phyloP scores from a whole-genome alignment of 768 basidiomycete genomes.

The Roridomyces roridus region DNA sequence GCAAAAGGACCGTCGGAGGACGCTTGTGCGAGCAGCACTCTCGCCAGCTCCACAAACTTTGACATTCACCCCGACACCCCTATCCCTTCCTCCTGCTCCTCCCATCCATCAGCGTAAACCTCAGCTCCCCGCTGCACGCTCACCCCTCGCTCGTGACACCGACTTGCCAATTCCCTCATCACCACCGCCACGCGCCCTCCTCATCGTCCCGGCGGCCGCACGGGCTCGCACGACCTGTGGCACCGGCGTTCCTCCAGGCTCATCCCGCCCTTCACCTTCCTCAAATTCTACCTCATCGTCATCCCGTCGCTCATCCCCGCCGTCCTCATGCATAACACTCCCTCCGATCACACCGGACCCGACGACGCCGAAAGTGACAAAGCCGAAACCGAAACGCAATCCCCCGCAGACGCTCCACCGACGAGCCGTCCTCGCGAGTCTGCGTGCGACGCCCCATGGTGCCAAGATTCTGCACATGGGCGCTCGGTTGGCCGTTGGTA shows the following conservation, averaged over 20 bases:
- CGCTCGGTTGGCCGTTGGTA: constrained; percentile 63
- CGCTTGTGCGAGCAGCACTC: constrained; percentile 31
- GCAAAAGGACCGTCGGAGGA: constrained; percentile 50
- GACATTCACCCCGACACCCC: constrained; percentile 31
- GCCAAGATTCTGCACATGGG: constrained; percentile 73
- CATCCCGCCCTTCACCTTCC: too few species aligned
- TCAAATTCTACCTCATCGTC: too few species aligned
- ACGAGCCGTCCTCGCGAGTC: constrained; percentile 60
- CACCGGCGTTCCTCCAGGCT: too few species aligned
- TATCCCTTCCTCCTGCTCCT: too few species aligned
- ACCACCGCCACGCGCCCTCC: constrained; percentile 22
- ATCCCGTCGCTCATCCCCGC: neutral
- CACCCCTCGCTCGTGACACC: constrained; percentile 20
- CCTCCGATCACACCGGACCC: constrained; percentile 47
- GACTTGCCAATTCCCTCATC: constrained; percentile 19
- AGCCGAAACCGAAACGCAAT: constrained; percentile 52
- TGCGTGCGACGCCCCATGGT: constrained; percentile 65
- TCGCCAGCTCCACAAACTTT: constrained; percentile 24
- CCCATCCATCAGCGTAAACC: constrained; percentile 26
- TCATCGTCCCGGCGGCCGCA: constrained; percentile 21
- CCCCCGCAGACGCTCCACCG: constrained; percentile 61
- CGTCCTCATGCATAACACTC: neutral
- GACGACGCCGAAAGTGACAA: constrained; percentile 39
- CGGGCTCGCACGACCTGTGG: constrained; percentile 1
- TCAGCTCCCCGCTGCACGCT: constrained; percentile 35